Base-by-base conservation (phyloP, 805 yeast species). In the Sugiyamaella lignohabitans region DNA sequence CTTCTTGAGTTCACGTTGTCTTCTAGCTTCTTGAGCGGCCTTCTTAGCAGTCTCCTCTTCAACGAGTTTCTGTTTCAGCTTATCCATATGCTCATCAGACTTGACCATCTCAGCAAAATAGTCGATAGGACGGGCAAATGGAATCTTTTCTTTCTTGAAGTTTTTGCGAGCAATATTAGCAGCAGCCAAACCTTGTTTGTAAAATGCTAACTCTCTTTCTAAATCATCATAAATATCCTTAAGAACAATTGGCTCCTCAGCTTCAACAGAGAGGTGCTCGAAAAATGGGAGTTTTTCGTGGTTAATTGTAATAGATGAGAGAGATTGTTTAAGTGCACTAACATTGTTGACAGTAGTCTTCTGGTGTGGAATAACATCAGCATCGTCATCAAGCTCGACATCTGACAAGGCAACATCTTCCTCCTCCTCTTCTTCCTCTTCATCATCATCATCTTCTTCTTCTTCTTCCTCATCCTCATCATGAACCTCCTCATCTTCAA, bases 61-160 rank as follows among this genome's bases (percentile, higher is more conserved):
- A 38, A 88, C 73, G 57, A 91, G 74, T 67, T 86, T 87, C 60
- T 73, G 70, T 73, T 87, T 88, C 62, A 93, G 76, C 68, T 80
- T 86, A 61, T 87, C 96, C 98, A 93, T 93, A 67, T 93, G 99
- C 65, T 87, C 96, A 66, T 93, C 98, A 46, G 89, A 82, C 71
- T 93, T 93, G 50, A 88, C 86, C 98, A 93, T 93, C 69, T 93
- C 98, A 17, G 98, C 99, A 70, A 93, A 93, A 66, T 87, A 93
- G 64, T 93, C 98, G 59, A 78, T 70, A 32, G 99, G 99, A 66
- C 98, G 79, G 23, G 94, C 74, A 65, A 93, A 93, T 50, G 96
- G 87, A 27, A 91, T 80, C 61, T 82, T 82, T 55, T 85, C 74
- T 59, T 80, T 80, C 42, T 55, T 54, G 47, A 80, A 68, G 37